Base-by-base conservation (phyloP, 2,329 filamentous ascomycete genomes). In the Paecilomyces dactylethromorphus region DNA sequence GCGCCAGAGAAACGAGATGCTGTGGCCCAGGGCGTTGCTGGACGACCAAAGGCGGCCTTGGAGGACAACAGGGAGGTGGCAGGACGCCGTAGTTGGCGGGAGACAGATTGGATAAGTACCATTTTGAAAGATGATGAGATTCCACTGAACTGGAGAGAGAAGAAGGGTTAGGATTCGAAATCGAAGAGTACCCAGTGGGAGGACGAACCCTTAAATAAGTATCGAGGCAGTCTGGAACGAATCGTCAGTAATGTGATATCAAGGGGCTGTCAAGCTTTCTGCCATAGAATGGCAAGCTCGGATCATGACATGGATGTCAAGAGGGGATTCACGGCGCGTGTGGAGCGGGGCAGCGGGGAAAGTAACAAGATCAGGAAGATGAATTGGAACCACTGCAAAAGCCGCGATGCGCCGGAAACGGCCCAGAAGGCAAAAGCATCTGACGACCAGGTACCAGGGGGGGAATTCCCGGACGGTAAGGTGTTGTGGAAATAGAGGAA, bases 101-200 rank as follows among this genome's bases (percentile, higher is more conserved):
- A 78, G 71, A 83, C 77, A 70, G 83, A 84, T 74, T 84, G 82
- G 72, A 83, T 72, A 82, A 88, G 85, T 88, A 83, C 81, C 81
- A 83, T 83, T 76, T 67, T 82, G 78, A 77, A 72, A 31, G 54
- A 58, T 55, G 54, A 56, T 57, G 39, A 57, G 35, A 56, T 51
- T 31, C 50, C 33, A 54, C 55, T 58, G 51, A 26, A 56, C 39
- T 22, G 55, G 58, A 58, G 45, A 21, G 51, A 59, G 58, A 51
- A 56, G 18, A 56, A 32, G n/a, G 31, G 18, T 24, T 24, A 52
- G 21, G 50, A 52, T 52, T 18, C n/a, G 21, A 24, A 21, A 29
- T 12, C 11, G 21, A n/a, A 52, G 18, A 18, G 7, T 18, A 18
- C 15, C 50, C 26, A 11, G 21, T 6, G 22, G 50, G 50, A 52